Evolutionary conservation across 371 early-diverging fungal species (phyloP).

Genomic region (Dinochytrium kinnereticum): DNA sequence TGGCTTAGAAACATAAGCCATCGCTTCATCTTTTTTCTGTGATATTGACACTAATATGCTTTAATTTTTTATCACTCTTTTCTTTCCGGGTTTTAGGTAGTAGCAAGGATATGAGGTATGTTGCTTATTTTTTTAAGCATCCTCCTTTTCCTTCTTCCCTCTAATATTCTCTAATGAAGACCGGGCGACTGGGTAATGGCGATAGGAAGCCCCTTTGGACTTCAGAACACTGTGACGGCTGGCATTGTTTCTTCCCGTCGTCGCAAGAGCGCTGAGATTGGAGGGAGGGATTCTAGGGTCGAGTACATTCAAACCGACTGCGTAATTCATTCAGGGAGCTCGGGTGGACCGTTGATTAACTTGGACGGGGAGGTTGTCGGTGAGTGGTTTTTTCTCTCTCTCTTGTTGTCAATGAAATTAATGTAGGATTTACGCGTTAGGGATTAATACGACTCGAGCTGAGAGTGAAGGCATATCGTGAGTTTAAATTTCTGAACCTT

Average conservation of each 20-base stretch:
- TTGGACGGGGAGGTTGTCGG: slow-evolving; percentile 51
- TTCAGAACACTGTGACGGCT: slow-evolving; percentile 52
- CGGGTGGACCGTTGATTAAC: slow-evolving; percentile 53
- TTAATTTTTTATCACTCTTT: too few relatives aligned
- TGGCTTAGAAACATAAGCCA: too few relatives aligned
- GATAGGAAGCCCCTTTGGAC: slow-evolving; percentile 55
- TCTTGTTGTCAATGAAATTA: neutral
- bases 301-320: slow-evolving; percentile 56
- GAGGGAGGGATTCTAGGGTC: slow-evolving; percentile 30
- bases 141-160: neutral
- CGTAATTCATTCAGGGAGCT: slow-evolving; percentile 52
- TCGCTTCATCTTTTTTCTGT: too few relatives aligned
- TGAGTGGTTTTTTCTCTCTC: neutral
- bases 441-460: slow-evolving; percentile 54
- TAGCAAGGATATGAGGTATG: slow-evolving; percentile 21
- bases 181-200: slow-evolving; percentile 54
- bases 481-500: slow-evolving; percentile 7
- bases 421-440: slow-evolving; percentile 8
- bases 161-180: neutral
- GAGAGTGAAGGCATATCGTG: slow-evolving; percentile 54
- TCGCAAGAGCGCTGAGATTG: slow-evolving; percentile 22
- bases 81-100: neutral
- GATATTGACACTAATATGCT: too few relatives aligned
- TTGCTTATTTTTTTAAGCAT: neutral
- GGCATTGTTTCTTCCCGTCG: slow-evolving; percentile 7